phyloP scores from a whole-genome alignment of 176 grass and related monocot genomes.

The Ensete glaucum region DNA sequence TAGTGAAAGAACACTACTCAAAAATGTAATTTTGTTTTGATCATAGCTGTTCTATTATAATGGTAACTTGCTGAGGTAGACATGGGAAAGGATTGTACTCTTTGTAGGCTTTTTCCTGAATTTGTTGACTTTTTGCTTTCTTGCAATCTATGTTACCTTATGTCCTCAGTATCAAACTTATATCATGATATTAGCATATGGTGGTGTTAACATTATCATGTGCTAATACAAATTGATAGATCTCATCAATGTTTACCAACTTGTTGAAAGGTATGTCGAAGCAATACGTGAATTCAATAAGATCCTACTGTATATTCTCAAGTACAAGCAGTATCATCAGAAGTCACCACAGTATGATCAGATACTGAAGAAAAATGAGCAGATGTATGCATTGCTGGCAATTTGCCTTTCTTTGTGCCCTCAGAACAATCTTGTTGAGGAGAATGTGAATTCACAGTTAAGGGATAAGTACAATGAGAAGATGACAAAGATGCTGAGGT shows the following conservation, averaged over 20 bases:
- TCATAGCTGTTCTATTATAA: no score
- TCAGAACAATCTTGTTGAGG: slow-evolving; percentile 74
- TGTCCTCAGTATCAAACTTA: no score
- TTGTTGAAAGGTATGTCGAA: slow-evolving; percentile 63
- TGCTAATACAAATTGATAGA: no score
- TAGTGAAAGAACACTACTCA: no score
- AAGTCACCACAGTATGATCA: slow-evolving; percentile 96
- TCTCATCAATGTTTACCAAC: slow-evolving; percentile 13
- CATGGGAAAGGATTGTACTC: no score
- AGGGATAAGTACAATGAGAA: slow-evolving; percentile 99
- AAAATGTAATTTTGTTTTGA: no score
- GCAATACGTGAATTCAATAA: slow-evolving; percentile 93
- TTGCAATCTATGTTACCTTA: no score
- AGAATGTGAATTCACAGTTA: slow-evolving; percentile 83
- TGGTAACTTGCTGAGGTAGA: no score
- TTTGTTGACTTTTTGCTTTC: no score
- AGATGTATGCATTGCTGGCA: slow-evolving; percentile 91
- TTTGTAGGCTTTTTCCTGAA: no score
- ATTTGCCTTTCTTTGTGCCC: slow-evolving; percentile 88
- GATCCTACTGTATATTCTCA: slow-evolving; percentile 86
- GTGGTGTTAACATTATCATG: no score
- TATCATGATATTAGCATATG: no score
- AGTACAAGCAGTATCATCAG: slow-evolving; percentile 94
- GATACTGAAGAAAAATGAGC: slow-evolving; percentile 98
- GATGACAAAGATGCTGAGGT: slow-evolving; percentile 98